phyloP scores from a whole-genome alignment of 2,329 filamentous ascomycete genomes.

The Fusarium sp. region DNA sequence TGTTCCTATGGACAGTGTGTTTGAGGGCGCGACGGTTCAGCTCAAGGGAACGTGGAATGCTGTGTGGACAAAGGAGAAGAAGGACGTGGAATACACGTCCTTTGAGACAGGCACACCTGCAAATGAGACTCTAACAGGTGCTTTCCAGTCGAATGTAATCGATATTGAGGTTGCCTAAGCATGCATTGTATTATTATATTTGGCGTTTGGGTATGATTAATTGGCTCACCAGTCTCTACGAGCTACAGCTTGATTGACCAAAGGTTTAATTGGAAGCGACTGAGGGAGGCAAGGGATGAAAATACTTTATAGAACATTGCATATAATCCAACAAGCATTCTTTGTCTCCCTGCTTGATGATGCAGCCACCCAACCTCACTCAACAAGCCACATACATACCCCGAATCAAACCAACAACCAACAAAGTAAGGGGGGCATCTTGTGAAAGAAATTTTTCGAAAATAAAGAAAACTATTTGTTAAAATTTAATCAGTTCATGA shows the following conservation, averaged over 20 bases:
- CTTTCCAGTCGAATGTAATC: conserved; percentile 36
- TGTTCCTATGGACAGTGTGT: conserved; percentile 50
- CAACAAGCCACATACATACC: conserved; percentile 3
- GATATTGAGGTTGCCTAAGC: conserved; percentile 26
- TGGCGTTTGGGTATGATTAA: conserved; percentile 8
- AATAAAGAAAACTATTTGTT: too few relatives aligned
- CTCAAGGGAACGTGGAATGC: conserved; percentile 53
- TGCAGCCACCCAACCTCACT: background rate
- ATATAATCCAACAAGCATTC: conserved; percentile 1
- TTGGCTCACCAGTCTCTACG: background rate
- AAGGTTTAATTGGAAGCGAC: conserved; percentile 11
- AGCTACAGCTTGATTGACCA: background rate
- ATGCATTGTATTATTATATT: background rate
- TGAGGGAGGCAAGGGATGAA: background rate
- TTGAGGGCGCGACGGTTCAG: conserved; percentile 47
- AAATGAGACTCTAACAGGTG: conserved; percentile 37
- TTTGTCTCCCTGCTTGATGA: background rate
- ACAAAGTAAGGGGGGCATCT: background rate
- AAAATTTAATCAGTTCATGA: too few relatives aligned
- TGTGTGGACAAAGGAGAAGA: conserved; percentile 45
- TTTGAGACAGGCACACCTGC: conserved; percentile 31
- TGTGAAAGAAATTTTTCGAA: too few relatives aligned
- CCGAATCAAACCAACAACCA: background rate
- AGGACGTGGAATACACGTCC: conserved; percentile 30
- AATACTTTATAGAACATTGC: background rate